Evolutionary conservation across 148 eudicot genomes (phyloP), one percentile per base, ranked within the genome.

Genomic region (Diospyros kaki): DNA sequence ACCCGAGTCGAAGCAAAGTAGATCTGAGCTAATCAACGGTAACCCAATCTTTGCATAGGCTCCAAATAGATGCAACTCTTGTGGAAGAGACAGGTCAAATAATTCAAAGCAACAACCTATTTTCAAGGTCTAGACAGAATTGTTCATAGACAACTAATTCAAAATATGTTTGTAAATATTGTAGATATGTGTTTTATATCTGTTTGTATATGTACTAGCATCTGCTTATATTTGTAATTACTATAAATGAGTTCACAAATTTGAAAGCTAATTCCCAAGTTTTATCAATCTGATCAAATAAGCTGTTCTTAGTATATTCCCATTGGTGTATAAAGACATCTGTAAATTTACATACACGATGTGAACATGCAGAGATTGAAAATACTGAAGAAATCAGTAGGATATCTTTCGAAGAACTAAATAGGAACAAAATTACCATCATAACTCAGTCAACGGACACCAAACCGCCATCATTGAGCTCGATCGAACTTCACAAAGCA

Each of bases 61-160:
- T 68, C 58, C 18, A 11, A 68, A 50, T 11, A 67, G 39, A 67
- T 9, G 17, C 70, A 67, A 67, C 68, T 67, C 43, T 4, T 68
- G 13, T 48, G 70, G n/a, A 68, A 68, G 15, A 51, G 15, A 50
- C 18, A 50, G 39, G 40, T 9, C 46, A 9, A 66, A 66, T 13
- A 15, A 48, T 41, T 45, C 12, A 46, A 66, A 15, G 44, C 12
- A 45, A 15, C 40, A 18, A 7, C n/a, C 54, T 46, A 7, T 15
- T 66, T n/a, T 8, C 6, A n/a, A 46, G 5, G 13, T 8, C 1
- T n/a, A 17, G 9, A 14, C 28, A n/a, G 2, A 58, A 13, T 14
- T 58, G 28, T 14, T 6, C 2, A 58, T 2, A 58, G 17, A 58
- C 17, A 58, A 15, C 28, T 58, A 58, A 53, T 58, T 58, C 6